Evolutionary conservation across 768 basidiomycete genomes (phyloP), one percentile per base, ranked within the genome.

Genomic region (Mycena leptocephala): DNA sequence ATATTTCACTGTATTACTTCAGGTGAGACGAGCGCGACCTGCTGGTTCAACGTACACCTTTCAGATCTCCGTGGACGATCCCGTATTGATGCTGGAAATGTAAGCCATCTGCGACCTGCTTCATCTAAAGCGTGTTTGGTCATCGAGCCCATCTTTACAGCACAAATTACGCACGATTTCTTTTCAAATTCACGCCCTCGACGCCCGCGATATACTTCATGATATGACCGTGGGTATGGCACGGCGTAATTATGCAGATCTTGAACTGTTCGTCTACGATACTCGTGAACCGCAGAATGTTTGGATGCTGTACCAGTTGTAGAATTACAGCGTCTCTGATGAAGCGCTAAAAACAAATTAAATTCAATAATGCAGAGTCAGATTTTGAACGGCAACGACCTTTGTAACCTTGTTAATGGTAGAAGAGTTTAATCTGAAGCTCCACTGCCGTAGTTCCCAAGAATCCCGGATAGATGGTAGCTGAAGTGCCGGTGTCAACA

Each of bases 41-140:
- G 16, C 14, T 14, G 8, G 30, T 10, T 30, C 11, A 28, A 6
- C 72, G 48, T 73, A 75, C 87, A 33, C 83, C 84, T 75, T 88
- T 89, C 32, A 89, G 35, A 76, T 89, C 88, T 9, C 88, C 86
- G 30, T 89, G 88, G 18, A 87, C 75, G 35, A 89, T 80, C 6
- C 73, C 74, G 28, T 79, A 82, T 51, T 74, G 24, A 16, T 79
- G 80, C 32, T 84, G 46, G 33, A 81, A 84, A 16, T 79, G 70
- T 20, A 85, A 78, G 10, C 82, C 84, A 59, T 82, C 80, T 1
- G 80, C 82, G 28, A 84, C 80, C 35, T 83, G 80, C 35, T 80
- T 72, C 30, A 83, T 75, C 84, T 84, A 11, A 13, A 5, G 24
- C n/a, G n/a, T n/a, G n/a, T n/a, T 43, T 43, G 4, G 4, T 16